Evolutionary conservation across 768 basidiomycete species (phyloP), one percentile per base, ranked within the genome.

Genomic region (Pisolithus microcarpus): DNA sequence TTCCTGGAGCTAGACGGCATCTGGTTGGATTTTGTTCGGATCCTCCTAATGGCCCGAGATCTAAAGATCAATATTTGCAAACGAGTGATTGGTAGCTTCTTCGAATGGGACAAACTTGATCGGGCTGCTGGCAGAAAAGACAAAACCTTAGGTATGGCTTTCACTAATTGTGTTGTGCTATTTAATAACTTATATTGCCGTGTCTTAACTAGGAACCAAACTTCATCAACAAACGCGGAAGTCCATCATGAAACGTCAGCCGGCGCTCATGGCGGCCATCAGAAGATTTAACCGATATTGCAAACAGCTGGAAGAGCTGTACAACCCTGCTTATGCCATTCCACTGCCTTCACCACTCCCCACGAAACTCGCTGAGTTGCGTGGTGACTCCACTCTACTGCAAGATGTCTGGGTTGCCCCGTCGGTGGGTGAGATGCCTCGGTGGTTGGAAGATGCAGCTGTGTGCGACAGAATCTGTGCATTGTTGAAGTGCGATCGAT

Each of bases 51-150:
- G 49, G 68, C 65, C 4, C 59, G 62, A 1, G 70, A 74, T 51
- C 58, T 72, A 23, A 75, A 74, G 51, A 69, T 71, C 24, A 71
- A 68, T 46, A 69, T 73, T 5, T 52, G 65, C 7, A 68, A 67
- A 47, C 52, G 59, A 10, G 68, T 65, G 0, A 61, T 71, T 10
- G 61, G 63, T 0, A 62, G 61, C 16, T 72, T 74, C 38, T 68
- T 69, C 26, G 69, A 72, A 40, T 70, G 67, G 65, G 70, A 73
- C n/a, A 59, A 56, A 15, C 56, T 71, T 2, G 66, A 71, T 48
- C 65, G 62, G 21, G 69, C 71, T 11, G 31, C 11, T 1, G 62
- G 65, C 7, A 57, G 66, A 2, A 64, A 70, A 1, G 34, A 53
- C 3, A 55, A 68, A 7, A 52, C 68, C 3, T 36, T 59, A 7